phyloP scores from a whole-genome alignment of 2,329 filamentous ascomycete genomes.

The Fusarium oxysporum region DNA sequence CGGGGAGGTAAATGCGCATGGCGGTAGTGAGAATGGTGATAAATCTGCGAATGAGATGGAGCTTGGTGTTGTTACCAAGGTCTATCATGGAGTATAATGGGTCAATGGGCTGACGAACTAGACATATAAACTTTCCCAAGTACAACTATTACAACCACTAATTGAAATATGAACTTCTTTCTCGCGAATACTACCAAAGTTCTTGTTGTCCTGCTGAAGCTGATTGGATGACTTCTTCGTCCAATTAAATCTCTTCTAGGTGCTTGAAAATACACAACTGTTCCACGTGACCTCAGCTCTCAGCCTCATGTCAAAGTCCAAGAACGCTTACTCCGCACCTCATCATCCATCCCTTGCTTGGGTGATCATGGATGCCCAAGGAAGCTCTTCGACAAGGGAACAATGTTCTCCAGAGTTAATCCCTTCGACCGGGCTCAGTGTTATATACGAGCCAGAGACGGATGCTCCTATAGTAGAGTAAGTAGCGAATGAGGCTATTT shows the following conservation, averaged over 20 bases:
- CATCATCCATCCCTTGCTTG: too few relatives aligned
- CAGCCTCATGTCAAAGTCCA: background rate
- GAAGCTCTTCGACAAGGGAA: background rate
- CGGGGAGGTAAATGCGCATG: background rate
- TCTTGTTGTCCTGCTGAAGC: too few relatives aligned
- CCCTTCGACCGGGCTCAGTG: background rate
- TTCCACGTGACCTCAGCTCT: background rate
- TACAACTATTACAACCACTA: background rate
- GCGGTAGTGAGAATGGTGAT: conserved; percentile 16
- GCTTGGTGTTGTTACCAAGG: conserved; percentile 44
- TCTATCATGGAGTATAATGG: conserved; percentile 39
- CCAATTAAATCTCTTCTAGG: background rate
- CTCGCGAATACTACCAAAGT: too few relatives aligned
- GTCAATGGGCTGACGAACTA: background rate
- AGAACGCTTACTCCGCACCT: background rate
- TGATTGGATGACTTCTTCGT: background rate
- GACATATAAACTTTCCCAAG: background rate
- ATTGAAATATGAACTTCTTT: background rate
- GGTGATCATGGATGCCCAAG: background rate
- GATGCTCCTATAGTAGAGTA: background rate
- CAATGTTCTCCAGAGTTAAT: background rate
- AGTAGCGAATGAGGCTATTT: background rate
- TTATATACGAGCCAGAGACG: background rate
- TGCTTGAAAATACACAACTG: background rate
- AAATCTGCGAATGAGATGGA: conserved; percentile 31